Conservation (phyloP, 768 basidiomycete genomes). For the Phlebiopsis gigantea region DNA sequence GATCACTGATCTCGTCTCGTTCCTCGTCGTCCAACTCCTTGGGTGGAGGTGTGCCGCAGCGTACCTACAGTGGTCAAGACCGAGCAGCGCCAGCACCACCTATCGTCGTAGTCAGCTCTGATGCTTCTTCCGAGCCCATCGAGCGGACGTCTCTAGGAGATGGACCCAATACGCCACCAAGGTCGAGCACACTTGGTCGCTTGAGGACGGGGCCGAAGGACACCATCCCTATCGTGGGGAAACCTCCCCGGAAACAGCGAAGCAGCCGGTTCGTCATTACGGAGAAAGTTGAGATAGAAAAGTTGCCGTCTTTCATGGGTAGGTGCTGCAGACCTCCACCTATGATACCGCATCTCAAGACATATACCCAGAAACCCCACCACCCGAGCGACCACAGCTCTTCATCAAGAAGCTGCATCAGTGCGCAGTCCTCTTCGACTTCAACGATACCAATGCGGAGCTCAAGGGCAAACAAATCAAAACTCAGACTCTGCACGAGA, state of each 20-base stretch:
- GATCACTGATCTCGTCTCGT: slow-evolving; percentile 27
- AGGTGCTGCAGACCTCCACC: slow-evolving; percentile 23
- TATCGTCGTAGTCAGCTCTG: slow-evolving; percentile 83
- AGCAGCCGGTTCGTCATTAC: slow-evolving; percentile 95
- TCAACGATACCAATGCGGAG: slow-evolving; percentile 95
- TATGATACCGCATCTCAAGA: slow-evolving; percentile 10
- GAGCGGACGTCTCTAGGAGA: slow-evolving; percentile 24
- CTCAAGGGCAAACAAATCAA: slow-evolving; percentile 98
- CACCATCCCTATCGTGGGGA: slow-evolving; percentile 93
- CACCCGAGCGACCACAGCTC: slow-evolving; percentile 80
- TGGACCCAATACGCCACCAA: slow-evolving; percentile 57
- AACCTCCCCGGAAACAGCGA: slow-evolving; percentile 95
- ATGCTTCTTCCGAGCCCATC: slow-evolving; percentile 45
- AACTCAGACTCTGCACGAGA: slow-evolving; percentile 94
- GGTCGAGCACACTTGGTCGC: slow-evolving; percentile 64
- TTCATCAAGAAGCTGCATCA: slow-evolving; percentile 95
- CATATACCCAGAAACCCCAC: slow-evolving; percentile 68
- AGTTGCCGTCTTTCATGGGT: slow-evolving; percentile 88
- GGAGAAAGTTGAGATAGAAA: slow-evolving; percentile 95
- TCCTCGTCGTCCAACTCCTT: slow-evolving; percentile 33
- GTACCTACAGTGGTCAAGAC: slow-evolving; percentile 46
- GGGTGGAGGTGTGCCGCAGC: slow-evolving; percentile 44
- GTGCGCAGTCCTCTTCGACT: slow-evolving; percentile 96
- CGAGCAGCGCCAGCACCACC: slow-evolving; percentile 60
- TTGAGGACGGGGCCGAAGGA: slow-evolving; percentile 86